These are phyloP conservation scores for Plasmopara halstedii DNA, from an alignment of 352 stramenopile species.

Conservation along the genomic window DNA sequence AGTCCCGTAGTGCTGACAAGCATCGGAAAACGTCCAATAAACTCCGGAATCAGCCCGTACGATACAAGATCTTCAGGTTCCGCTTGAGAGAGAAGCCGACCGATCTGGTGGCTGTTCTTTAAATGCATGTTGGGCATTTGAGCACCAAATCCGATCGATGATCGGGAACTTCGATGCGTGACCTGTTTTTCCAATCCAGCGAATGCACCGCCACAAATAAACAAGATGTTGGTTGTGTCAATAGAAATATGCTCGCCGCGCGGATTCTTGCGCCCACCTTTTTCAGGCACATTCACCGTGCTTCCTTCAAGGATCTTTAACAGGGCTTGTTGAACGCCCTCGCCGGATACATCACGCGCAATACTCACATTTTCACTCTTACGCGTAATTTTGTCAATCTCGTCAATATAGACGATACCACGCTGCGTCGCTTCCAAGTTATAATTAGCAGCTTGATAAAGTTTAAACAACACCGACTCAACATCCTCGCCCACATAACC, in stretches of 20 bases:
- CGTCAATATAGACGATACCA: conserved; percentile 98
- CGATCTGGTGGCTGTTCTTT: conserved; percentile 78
- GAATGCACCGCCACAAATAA: conserved; percentile 98
- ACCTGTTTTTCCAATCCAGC: conserved; percentile 94
- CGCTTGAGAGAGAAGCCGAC: conserved; percentile 87
- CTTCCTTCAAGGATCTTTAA: conserved; percentile 99
- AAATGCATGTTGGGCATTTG: conserved; percentile 84
- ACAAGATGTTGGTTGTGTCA: conserved; percentile 98
- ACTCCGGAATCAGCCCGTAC: conserved; percentile 98
- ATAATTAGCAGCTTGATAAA: conserved; percentile 95
- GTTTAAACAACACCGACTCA: conserved; percentile 96
- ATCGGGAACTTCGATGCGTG: conserved; percentile 85
- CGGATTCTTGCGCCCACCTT: conserved; percentile 94
- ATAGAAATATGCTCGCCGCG: conserved; percentile 96
- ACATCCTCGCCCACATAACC: conserved; percentile 99
- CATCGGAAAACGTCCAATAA: conserved; percentile 96
- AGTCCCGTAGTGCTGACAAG: conserved; percentile 93
- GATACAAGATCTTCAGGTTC: conserved; percentile 95
- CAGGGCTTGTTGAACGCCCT: conserved; percentile 98
- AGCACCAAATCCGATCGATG: conserved; percentile 97
- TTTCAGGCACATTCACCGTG: conserved; percentile 96
- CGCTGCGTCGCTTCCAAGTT: conserved; percentile 93
- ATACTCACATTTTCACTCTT: conserved; percentile 90
- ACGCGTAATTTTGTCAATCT: conserved; percentile 97
- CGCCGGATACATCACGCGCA: conserved; percentile 95